phyloP scores from a whole-genome alignment of 495 filamentous ascomycete genomes.

The Glutinoglossum americanum region DNA sequence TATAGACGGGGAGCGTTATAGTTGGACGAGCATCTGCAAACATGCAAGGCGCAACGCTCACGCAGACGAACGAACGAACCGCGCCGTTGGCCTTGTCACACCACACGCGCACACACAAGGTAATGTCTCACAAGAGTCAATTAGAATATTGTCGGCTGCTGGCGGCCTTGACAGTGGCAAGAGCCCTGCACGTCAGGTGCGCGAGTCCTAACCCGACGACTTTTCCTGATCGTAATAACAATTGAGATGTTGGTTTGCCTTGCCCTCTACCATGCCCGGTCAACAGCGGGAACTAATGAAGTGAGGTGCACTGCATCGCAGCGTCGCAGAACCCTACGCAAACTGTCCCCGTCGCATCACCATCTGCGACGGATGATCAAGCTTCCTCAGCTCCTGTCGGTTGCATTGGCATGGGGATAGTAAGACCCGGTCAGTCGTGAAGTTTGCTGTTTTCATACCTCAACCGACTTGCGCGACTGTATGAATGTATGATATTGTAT shows the following conservation, averaged over 20 bases:
- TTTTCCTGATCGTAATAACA: neutral
- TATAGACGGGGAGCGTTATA: neutral
- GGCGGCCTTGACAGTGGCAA: neutral
- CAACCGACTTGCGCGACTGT: neutral
- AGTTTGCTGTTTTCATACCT: neutral
- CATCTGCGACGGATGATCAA: neutral
- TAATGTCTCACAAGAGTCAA: no score
- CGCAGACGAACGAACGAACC: neutral
- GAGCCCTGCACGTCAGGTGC: neutral
- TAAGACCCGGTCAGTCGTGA: neutral
- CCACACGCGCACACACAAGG: no score
- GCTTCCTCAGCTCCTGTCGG: neutral
- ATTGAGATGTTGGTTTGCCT: neutral
- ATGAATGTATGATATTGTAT: no score
- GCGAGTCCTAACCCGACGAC: neutral
- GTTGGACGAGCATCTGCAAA: neutral
- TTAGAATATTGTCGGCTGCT: neutral
- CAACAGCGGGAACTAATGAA: neutral
- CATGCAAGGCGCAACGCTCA: neutral
- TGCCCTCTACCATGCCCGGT: neutral
- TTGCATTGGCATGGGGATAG: neutral
- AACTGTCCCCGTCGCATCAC: neutral
- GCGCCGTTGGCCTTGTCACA: no score
- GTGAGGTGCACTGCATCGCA: neutral
- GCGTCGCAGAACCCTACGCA: neutral